Conservation (phyloP, 2,329 filamentous ascomycete species). For the Sarocladium strictum region DNA sequence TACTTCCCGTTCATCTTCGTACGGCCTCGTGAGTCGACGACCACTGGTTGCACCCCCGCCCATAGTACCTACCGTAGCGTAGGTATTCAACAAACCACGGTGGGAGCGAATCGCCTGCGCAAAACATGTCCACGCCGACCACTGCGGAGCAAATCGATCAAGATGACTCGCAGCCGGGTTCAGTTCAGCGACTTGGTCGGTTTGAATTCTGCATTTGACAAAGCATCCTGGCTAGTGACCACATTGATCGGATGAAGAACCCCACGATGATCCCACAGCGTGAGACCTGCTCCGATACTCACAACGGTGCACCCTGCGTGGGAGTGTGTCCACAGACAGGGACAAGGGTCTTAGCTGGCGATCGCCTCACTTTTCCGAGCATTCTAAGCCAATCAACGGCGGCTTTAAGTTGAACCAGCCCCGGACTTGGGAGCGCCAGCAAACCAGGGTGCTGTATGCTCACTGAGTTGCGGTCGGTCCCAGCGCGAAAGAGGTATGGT, state of each 20-base stretch:
- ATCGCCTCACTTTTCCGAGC: slow-evolving; percentile 4
- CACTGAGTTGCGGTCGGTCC: not conserved
- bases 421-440: not conserved
- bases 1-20: not conserved
- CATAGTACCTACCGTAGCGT: not conserved
- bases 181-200: not conserved
- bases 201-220: not conserved
- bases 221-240: not conserved
- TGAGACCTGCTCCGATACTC: not conserved
- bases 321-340: not conserved
- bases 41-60: not conserved
- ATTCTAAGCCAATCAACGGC: not conserved
- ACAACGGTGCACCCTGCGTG: not conserved
- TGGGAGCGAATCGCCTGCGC: not conserved
- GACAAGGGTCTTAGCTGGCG: not conserved
- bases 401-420: not conserved
- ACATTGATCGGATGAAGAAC: not conserved
- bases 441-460: not conserved
- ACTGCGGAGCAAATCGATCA: not conserved
- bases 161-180: not conserved
- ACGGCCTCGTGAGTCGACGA: not conserved
- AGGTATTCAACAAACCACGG: not conserved
- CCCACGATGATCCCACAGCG: not conserved
- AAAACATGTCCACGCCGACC: not conserved
- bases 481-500: not conserved